Conservation (phyloP, 495 filamentous ascomycete genomes). For the Penicillium cataractarum region DNA sequence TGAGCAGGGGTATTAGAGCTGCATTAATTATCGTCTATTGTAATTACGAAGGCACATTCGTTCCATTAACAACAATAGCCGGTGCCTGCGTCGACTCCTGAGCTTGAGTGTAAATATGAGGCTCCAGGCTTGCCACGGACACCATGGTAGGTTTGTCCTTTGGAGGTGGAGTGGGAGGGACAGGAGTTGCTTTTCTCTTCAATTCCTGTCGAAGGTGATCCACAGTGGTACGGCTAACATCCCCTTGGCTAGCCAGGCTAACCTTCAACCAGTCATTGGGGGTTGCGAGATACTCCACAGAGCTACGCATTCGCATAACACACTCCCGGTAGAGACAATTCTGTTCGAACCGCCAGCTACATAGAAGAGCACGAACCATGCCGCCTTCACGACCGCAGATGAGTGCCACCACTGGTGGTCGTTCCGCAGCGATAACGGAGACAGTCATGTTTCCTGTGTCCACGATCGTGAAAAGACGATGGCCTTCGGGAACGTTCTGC, state of each 20-base stretch:
- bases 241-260: slow-evolving; percentile 22
- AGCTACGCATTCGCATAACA: slow-evolving; percentile 22
- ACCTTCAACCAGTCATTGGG: slow-evolving; percentile 24
- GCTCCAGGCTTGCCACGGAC: background rate
- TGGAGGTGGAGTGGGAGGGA: background rate
- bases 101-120: background rate
- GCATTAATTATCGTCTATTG: background rate
- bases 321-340: slow-evolving; percentile 22
- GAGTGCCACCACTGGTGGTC: slow-evolving; percentile 41
- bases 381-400: slow-evolving; percentile 44
- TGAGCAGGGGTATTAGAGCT: background rate
- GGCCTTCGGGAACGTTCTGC: slow-evolving; percentile 8
- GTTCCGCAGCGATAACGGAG: slow-evolving; percentile 33
- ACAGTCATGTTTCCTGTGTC: slow-evolving; percentile 11
- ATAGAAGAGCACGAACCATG: slow-evolving; percentile 44
- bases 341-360: slow-evolving; percentile 27
- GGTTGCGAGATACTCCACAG: slow-evolving; percentile 15
- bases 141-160: background rate
- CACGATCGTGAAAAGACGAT: slow-evolving; percentile 22
- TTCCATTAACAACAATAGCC: background rate
- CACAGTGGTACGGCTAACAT: slow-evolving; percentile 9
- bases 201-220: background rate
- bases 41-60: background rate
- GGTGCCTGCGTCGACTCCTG: background rate
- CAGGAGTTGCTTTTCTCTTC: background rate